Evolutionary conservation across 345 rosid species (phyloP).

Genomic region (Gossypium rotundifolium): DNA sequence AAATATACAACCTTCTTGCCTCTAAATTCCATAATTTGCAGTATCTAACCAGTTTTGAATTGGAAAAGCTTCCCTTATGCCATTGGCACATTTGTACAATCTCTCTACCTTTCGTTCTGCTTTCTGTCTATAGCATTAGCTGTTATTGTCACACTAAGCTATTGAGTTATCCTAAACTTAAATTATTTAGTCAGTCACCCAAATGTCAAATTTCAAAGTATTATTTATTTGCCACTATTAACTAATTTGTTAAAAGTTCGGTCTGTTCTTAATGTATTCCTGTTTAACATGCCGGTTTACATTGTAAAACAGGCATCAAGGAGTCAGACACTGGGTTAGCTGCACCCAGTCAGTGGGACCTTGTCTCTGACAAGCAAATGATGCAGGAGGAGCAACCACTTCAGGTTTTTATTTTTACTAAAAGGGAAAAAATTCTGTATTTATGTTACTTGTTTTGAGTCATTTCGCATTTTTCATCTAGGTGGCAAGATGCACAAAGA

Average conservation of each 20-base stretch:
- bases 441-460: background rate
- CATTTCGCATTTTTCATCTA: background rate
- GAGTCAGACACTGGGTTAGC: constrained; percentile 96
- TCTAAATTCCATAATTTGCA: background rate
- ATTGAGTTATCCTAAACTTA: background rate
- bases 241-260: background rate
- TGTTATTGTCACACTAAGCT: background rate
- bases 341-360: constrained; percentile 98
- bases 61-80: background rate
- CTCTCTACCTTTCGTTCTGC: background rate
- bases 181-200: background rate
- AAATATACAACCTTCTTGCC: background rate
- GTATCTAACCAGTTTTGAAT: background rate
- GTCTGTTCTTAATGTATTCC: background rate
- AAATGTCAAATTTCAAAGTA: background rate
- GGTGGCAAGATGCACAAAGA: constrained; percentile 75
- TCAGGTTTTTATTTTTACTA: constrained; percentile 19
- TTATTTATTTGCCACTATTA: background rate
- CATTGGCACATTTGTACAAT: background rate
- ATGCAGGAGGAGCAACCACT: constrained; percentile 83
- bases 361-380: constrained; percentile 85
- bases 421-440: background rate
- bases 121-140: background rate
- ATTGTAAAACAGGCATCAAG: constrained; percentile 54
- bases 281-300: background rate